Evolutionary conservation across 352 stramenopile genomes (phyloP), one percentile per base, ranked within the genome.

Genomic region (Pythium chondricola): DNA sequence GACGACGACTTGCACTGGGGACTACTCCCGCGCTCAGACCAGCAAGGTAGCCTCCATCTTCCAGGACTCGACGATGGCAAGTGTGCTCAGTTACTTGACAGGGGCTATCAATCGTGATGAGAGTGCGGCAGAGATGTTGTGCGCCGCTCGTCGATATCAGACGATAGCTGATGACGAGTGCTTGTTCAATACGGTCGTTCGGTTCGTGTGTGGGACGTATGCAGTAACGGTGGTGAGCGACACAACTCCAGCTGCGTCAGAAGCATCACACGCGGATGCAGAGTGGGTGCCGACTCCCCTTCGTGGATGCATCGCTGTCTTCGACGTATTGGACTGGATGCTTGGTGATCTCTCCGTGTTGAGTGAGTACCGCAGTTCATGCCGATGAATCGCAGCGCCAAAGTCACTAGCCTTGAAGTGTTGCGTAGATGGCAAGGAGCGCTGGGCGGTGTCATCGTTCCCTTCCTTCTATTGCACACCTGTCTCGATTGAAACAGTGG

Each of bases 141-240:
- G n/a, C n/a, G n/a, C n/a, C n/a, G n/a, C n/a, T n/a, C n/a, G n/a
- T n/a, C n/a, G 35, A 41, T 17, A 62, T 50, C 33, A 79, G 41
- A 64, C 63, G 26, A 46, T 83, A 16, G 48, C 52, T 2, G 63
- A 71, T 5, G 68, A 81, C 18, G 65, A 86, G 37, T 57, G 63
- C 11, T 66, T 84, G 40, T 86, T 84, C 58, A 84, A 73, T 26
- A 42, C 78, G 2, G 52, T 83, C 8, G 50, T 84, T 4, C 71
- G 64, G 5, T 63, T 88, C 30, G 72, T 70, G 13, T 77, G 70
- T 35, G 77, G 74, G 8, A 49, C 56, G 14, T 57, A 48, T 24
- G 60, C 53, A 3, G 52, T 83, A 9, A 68, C 67, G 20, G 70
- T 86, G 29, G 36, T 79, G 31, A 58, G 57, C 3, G 53, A 69